Evolutionary conservation across 139 green algal genomes (phyloP), one percentile per base, ranked within the genome.

Genomic region (Picochlorum sp.): DNA sequence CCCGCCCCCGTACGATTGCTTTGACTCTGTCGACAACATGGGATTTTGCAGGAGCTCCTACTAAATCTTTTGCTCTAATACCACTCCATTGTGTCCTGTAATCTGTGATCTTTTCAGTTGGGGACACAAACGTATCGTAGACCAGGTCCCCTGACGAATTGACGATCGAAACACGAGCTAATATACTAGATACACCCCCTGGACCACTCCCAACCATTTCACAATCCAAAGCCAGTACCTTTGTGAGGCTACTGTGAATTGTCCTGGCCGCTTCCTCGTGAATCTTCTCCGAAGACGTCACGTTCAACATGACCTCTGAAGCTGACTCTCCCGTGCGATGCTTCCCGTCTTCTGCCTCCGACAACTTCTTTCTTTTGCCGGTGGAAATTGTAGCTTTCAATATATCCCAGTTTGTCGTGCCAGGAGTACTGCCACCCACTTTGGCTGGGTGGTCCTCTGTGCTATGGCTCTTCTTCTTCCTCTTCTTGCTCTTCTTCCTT

Each of bases 131-230:
- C 18, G 75, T 72, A 67, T 95, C 87, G 45, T 92, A 69, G 72
- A 97, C 56, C 41, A 92, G 78, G 18, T 81, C 75, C 21, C 90
- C 88, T 3, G 75, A 56, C 20, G 77, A 63, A 71, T 97, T 95
- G 9, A 97, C 80, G 15, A 85, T 49, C 49, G 72, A 85, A 38
- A 85, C 73, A 60, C 79, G 73, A 62, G 92, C 92, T 23, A 97
- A 74, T 1, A 79, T 69, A 44, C 70, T 84, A 20, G 20, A n/a
- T 21, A 69, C 54, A 10, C 49, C 18, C 2, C 86, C 92, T 1
- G 90, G 92, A 15, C 92, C 80, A 54, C 47, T 26, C 1, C 92
- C 92, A 49, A 98, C 92, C 89, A 97, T 97, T 78, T 98, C 92
- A 78, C 92, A 98, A 65, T 98, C 92, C 14, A 98, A 59, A 0